Percentiles rank a stretch among this genome's conserved stretches.
Evolutionary conservation across 2,329 filamentous ascomycete genomes (phyloP).

Genomic region (Zasmidium cellare): DNA sequence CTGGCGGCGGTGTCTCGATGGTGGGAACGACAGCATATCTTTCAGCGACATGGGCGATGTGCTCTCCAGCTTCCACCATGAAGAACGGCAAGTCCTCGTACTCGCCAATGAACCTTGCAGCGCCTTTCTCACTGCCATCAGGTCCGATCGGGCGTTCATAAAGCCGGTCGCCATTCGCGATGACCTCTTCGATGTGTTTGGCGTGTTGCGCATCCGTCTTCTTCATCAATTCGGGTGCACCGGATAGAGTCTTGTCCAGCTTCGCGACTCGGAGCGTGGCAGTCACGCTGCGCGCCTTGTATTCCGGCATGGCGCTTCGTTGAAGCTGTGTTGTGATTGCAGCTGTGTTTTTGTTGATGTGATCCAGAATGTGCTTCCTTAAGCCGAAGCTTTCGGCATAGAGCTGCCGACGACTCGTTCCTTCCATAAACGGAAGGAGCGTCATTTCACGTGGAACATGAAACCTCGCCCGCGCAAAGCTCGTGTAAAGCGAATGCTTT

Average conservation of each 20-base stretch:
- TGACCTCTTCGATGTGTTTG: constrained; percentile 20
- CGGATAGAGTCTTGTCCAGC: constrained; percentile 24
- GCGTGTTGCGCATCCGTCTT: constrained; percentile 16
- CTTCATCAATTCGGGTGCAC: constrained; percentile 14
- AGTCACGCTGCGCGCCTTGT: constrained; percentile 28
- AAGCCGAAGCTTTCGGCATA: too few relatives aligned
- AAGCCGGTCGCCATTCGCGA: constrained; percentile 21
- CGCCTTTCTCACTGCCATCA: constrained; percentile 20
- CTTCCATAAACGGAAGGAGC: not conserved
- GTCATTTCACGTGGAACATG: not conserved
- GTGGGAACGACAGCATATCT: not conserved
- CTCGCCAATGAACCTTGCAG: constrained; percentile 34
- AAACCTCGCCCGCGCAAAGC: too few relatives aligned
- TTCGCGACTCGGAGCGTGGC: constrained; percentile 26
- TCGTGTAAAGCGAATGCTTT: too few relatives aligned
- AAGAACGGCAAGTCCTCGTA: constrained; percentile 33
- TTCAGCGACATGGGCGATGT: not conserved
- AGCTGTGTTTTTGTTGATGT: too few relatives aligned
- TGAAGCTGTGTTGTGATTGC: not conserved
- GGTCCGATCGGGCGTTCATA: constrained; percentile 23
- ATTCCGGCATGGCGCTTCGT: constrained; percentile 30
- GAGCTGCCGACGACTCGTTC: not conserved
- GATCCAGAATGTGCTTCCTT: too few relatives aligned
- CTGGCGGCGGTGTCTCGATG: not conserved
- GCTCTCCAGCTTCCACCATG: constrained; percentile 32